Conservation (phyloP, 1,284 basidiomycete genomes). For the Leccinum subrobustum region DNA sequence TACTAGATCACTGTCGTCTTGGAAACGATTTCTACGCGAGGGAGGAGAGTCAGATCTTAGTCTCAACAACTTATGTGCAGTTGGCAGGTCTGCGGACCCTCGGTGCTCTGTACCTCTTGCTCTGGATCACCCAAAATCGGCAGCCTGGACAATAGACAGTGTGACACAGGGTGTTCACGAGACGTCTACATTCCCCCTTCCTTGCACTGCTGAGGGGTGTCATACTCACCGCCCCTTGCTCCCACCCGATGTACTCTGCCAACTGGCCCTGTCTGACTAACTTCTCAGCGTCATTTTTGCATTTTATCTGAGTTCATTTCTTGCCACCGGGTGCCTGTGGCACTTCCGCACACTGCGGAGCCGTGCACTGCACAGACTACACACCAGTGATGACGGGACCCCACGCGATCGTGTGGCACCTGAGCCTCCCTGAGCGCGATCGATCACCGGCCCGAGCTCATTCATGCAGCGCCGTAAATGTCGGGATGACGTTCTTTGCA, state of each 20-base stretch:
- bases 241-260: background rate
- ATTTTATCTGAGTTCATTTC: too few relatives aligned
- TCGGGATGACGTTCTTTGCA: too few relatives aligned
- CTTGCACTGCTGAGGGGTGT: background rate
- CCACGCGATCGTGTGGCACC: too few relatives aligned
- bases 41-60: background rate
- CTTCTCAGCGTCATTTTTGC: too few relatives aligned
- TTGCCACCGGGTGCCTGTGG: too few relatives aligned
- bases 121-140: too few relatives aligned
- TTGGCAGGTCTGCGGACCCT: too few relatives aligned
- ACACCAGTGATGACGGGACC: background rate
- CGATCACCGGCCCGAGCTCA: too few relatives aligned
- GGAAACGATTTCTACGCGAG: background rate
- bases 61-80: background rate
- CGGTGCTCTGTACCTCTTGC: too few relatives aligned
- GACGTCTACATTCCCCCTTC: background rate
- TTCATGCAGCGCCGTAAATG: background rate
- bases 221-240: background rate
- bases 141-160: background rate
- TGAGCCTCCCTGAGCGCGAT: background rate
- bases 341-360: too few relatives aligned
- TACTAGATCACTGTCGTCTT: background rate
- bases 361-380: background rate
- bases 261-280: too few relatives aligned
- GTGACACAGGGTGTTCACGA: background rate